A percentile compares a stretch with the other conserved stretches of the same genome.
These are phyloP conservation scores for Andalucia godoyi DNA, from an alignment of 78 protist species.

Conservation along the genomic window DNA sequence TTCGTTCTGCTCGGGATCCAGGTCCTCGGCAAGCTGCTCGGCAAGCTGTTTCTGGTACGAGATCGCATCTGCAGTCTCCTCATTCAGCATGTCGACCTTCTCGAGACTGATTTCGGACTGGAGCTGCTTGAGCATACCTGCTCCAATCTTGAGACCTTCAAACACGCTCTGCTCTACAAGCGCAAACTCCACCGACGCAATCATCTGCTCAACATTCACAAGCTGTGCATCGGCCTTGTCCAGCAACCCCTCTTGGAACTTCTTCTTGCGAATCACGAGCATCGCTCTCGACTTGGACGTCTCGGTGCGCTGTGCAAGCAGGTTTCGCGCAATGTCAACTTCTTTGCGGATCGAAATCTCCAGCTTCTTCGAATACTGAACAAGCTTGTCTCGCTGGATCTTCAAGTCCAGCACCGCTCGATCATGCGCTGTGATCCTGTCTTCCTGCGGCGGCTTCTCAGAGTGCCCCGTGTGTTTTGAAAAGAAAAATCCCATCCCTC, in stretches of 20 bases:
- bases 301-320: too few relatives aligned
- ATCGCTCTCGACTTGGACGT: too few relatives aligned
- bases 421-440: neutral
- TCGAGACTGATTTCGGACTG: neutral
- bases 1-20: too few relatives aligned
- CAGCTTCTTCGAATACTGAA: neutral
- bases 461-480: too few relatives aligned
- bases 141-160: neutral
- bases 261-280: too few relatives aligned
- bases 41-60: too few relatives aligned
- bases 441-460: too few relatives aligned
- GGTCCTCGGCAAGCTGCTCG: too few relatives aligned
- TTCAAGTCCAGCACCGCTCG: neutral
- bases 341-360: neutral
- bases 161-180: neutral
- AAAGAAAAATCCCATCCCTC: too few relatives aligned
- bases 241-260: neutral
- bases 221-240: neutral
- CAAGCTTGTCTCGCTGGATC: neutral
- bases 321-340: neutral
- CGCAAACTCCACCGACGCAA: neutral
- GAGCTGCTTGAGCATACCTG: neutral
- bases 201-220: neutral
- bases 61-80: neutral
- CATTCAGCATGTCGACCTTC: neutral